Evolutionary conservation across 371 early-diverging fungal genomes (phyloP), one percentile per base, ranked within the genome.

Genomic region (Aphelidium insulamus): DNA sequence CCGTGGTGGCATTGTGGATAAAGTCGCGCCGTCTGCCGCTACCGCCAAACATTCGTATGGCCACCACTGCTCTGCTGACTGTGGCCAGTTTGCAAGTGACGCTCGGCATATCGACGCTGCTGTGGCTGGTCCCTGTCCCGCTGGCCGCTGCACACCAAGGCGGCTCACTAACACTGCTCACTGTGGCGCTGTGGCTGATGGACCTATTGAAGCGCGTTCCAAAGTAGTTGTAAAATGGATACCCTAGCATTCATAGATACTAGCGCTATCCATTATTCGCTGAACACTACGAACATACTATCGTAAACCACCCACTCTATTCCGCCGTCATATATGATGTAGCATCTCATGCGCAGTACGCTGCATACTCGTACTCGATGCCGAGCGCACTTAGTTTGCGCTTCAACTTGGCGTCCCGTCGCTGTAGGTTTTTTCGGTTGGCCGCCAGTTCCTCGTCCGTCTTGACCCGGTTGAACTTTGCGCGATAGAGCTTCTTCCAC

Each of bases 91-190:
- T 68, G n/a, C 82, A 81, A 40, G 83, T 80, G 10, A 65, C 73
- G 0, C 55, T 95, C 16, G 94, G 94, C 28, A 85, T 95, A 36
- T 55, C 72, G 22, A 91, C 94, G 2, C 58, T 94, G 23, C 55
- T 94, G 19, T 83, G 79, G 41, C 67, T 83, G 55, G 94, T 94
- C 5, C 95, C 92, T 11, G 69, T 88, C 32, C 67, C 77, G 21
- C 55, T 87, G 38, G 94, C 92, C 7, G 80, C 94, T 4, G 77
- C 84, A 11, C 95, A 95, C 59, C 95, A 95, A 54, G 80, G 79
- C 19, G 90, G 90, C 18, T 82, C 88, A 9, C 52, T 94, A 29
- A 63, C 77, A n/a, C 54, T 94, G 18, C 52, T 90, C 34, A 74
- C 87, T 2, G 54, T 74, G 3, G 68, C 76, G 9, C 50, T 83